Percentiles rank a stretch among this genome's conserved stretches.
These are phyloP conservation scores for Tolypocladium guangdongense DNA, from an alignment of 2,329 filamentous ascomycete species.

Conservation along the genomic window DNA sequence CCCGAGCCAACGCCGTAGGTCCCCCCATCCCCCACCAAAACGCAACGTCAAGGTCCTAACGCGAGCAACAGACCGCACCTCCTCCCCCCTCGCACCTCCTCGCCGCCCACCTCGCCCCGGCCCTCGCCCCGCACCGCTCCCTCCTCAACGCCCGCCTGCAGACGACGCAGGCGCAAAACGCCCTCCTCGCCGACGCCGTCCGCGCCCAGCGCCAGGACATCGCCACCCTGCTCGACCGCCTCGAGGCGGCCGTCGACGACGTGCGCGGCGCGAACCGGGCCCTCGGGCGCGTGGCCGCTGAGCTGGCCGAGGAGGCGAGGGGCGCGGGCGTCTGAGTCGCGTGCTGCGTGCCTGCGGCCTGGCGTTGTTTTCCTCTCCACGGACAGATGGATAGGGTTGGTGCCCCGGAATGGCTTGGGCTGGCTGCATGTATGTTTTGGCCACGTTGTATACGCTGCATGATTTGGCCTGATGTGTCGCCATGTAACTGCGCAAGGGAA, in stretches of 20 bases:
- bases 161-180: conserved; percentile 46
- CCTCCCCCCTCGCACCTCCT: conserved; percentile 42
- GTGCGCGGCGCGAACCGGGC: conserved; percentile 40
- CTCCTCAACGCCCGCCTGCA: conserved; percentile 47
- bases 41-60: no score
- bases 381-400: no score
- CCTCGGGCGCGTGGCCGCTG: conserved; percentile 33
- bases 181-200: conserved; percentile 39
- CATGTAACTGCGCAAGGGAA: no score
- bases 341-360: not conserved
- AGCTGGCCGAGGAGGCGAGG: conserved; percentile 39
- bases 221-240: conserved; percentile 32
- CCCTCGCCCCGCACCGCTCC: conserved; percentile 40
- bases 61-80: conserved; percentile 36
- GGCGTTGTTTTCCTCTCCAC: no score
- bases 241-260: conserved; percentile 43
- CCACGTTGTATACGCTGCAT: no score
- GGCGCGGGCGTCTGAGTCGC: conserved; percentile 8
- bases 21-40: not conserved
- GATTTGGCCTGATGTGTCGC: no score
- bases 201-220: conserved; percentile 44
- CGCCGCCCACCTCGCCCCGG: conserved; percentile 42
- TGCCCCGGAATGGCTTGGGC: no score
- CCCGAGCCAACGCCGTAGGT: conserved; percentile 35
- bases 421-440: no score